These are phyloP conservation scores for Orobanche coerulescens DNA, from an alignment of 257 asterid species.

Conservation along the genomic window DNA sequence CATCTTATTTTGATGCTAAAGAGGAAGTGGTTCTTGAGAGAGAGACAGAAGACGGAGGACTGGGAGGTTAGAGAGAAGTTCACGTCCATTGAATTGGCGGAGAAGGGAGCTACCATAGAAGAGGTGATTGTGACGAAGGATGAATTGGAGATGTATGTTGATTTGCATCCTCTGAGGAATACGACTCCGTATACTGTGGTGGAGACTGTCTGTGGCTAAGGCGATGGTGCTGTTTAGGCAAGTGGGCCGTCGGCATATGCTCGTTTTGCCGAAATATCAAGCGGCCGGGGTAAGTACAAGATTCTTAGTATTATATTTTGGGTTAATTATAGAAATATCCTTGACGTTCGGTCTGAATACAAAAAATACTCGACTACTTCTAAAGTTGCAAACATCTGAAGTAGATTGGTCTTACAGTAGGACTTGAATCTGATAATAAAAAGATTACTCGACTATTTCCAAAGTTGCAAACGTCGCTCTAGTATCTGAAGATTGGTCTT, in stretches of 20 bases:
- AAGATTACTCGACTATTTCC: too few species aligned
- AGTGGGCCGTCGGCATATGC: conserved; percentile 80
- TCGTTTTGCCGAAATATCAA: conserved; percentile 69
- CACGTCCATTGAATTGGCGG: conserved; percentile 66
- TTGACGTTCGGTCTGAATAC: too few species aligned
- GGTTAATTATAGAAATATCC: too few species aligned
- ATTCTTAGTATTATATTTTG: not conserved
- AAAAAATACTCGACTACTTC: too few species aligned
- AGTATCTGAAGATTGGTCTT: too few species aligned
- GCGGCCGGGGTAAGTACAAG: conserved; percentile 66
- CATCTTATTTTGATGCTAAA: conserved; percentile 67
- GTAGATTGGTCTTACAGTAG: too few species aligned
- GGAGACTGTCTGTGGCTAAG: conserved; percentile 84
- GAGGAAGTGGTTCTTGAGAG: conserved; percentile 77
- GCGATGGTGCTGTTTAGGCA: conserved; percentile 77
- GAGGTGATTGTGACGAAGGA: conserved; percentile 50
- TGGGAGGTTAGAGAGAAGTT: conserved; percentile 79
- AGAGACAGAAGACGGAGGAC: conserved; percentile 58
- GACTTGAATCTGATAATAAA: too few species aligned
- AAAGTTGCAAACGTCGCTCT: too few species aligned
- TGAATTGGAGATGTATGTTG: conserved; percentile 85
- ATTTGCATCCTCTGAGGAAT: conserved; percentile 72
- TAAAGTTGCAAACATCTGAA: too few species aligned
- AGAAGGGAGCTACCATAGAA: conserved; percentile 52
- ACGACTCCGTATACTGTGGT: conserved; percentile 68